Conservation (phyloP, 352 stramenopile genomes). For the Thalassiosira livingstoniorum region DNA sequence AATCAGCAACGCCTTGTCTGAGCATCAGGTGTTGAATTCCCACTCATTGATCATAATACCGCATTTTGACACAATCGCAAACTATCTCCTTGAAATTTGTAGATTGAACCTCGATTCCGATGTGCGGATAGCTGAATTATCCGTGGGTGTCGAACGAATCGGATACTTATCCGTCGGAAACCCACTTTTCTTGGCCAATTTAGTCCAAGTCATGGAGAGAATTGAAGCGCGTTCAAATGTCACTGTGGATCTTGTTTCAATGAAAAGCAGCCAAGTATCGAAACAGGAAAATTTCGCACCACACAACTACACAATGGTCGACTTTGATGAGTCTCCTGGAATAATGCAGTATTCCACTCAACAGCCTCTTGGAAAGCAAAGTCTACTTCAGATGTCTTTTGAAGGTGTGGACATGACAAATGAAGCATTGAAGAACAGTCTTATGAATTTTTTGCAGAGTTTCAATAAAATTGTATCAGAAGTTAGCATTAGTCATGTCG, state of each 20-base stretch:
- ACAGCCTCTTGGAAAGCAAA: slow-evolving; percentile 34
- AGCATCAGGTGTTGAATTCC: neutral
- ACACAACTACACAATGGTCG: slow-evolving; percentile 24
- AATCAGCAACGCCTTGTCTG: slow-evolving; percentile 9
- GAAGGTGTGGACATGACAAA: slow-evolving; percentile 1
- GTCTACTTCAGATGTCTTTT: slow-evolving; percentile 28
- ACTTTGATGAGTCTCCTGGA: slow-evolving; percentile 39
- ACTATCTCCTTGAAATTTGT: slow-evolving; percentile 30
- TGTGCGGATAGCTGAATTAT: slow-evolving; percentile 9
- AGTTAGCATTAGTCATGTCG: slow-evolving; percentile 1
- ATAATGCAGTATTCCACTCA: slow-evolving; percentile 39
- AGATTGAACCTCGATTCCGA: slow-evolving; percentile 10
- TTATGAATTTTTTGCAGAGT: neutral
- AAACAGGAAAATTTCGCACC: slow-evolving; percentile 11
- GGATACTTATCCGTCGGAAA: slow-evolving; percentile 35
- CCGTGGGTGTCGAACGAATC: slow-evolving; percentile 12
- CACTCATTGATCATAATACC: slow-evolving; percentile 16
- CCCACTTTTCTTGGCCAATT: slow-evolving; percentile 22
- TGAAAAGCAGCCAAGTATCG: slow-evolving; percentile 27
- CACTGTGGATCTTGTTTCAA: slow-evolving; percentile 11
- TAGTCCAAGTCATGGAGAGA: slow-evolving; percentile 23
- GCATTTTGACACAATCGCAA: slow-evolving; percentile 5
- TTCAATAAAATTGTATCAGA: slow-evolving; percentile 8
- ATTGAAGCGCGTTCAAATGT: slow-evolving; percentile 7
- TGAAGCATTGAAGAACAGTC: slow-evolving; percentile 5